Evolutionary conservation across 345 rosid species (phyloP), one percentile per base, ranked within the genome.

Genomic region (Lagerstroemia speciosa): DNA sequence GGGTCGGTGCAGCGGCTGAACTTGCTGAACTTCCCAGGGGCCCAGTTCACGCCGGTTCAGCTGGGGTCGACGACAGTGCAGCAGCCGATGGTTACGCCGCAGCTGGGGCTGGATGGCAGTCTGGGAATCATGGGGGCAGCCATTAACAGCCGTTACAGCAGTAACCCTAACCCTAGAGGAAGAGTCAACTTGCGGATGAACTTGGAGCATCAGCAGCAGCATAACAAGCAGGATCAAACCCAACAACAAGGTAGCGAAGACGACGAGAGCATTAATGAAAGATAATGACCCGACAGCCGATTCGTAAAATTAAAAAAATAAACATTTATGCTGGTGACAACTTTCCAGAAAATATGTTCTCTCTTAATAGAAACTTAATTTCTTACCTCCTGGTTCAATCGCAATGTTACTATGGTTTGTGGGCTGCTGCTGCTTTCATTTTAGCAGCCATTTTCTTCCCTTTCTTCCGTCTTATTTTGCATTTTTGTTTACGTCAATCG

Each of bases 21-120:
- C n/a, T n/a, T n/a, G n/a, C n/a, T n/a, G n/a, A n/a, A n/a, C n/a
- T n/a, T n/a, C n/a, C n/a, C 84, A n/a, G 85, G 80, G 31, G 85
- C 82, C 12, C 76, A 87, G 67, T 74, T 81, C 5, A 81, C 76
- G 36, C 84, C 88, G 65, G 86, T 83, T 43, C 94, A 83, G 61
- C 75, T 89, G 33, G 84, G 90, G 67, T 85, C 90, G 26, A 85
- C 87, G 92, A 73, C 85, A 77, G 67, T 80, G 20, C 92, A 83
- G 67, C 92, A 78, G 69, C 82, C 76, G 38, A 40, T 81, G 72
- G 92, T 84, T 38, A 82, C 83, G 34, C 92, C 83, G 63, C 93
- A 87, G 40, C 81, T 85, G 34, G 96, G 92, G 50, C 70, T 87
- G 75, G 90, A 82, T 64, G 70, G 79, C 33, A 82, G 78, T 45